phyloP scores from a whole-genome alignment of 305 asterid species.

The Plantago lanceolata region DNA sequence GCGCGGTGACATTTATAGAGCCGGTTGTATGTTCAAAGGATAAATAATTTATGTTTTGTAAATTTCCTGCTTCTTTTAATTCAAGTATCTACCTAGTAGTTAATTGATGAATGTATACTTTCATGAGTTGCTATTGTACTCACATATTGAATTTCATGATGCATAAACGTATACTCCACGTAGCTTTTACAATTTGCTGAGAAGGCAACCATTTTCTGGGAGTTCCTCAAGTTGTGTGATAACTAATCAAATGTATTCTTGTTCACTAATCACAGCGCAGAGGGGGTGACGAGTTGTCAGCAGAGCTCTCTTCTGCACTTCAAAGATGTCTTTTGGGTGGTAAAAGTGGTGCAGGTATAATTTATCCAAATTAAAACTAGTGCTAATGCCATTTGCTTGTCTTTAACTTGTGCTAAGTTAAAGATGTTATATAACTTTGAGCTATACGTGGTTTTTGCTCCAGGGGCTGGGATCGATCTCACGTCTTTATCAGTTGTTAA shows the following conservation, averaged over 20 bases:
- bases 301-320: slow-evolving; percentile 79
- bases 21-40: too few species aligned
- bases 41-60: not conserved
- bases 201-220: not conserved
- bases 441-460: slow-evolving; percentile 8
- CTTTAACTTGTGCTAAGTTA: not conserved
- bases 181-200: not conserved
- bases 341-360: slow-evolving; percentile 82
- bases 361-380: not conserved
- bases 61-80: not conserved
- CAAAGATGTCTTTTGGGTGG: slow-evolving; percentile 79
- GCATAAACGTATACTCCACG: not conserved
- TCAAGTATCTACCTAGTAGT: too few species aligned
- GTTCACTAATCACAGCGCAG: slow-evolving; percentile 52
- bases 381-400: not conserved
- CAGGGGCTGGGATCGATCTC: slow-evolving; percentile 88
- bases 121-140: not conserved
- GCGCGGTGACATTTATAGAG: not conserved
- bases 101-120: not conserved
- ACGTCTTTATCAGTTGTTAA: slow-evolving; percentile 64
- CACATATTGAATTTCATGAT: not conserved
- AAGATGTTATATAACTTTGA: not conserved
- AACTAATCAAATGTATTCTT: slow-evolving; percentile 5
- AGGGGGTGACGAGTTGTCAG: slow-evolving; percentile 81
- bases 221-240: not conserved